phyloP scores from a whole-genome alignment of 2,329 filamentous ascomycete genomes.

The Hyphodiscus sp. region DNA sequence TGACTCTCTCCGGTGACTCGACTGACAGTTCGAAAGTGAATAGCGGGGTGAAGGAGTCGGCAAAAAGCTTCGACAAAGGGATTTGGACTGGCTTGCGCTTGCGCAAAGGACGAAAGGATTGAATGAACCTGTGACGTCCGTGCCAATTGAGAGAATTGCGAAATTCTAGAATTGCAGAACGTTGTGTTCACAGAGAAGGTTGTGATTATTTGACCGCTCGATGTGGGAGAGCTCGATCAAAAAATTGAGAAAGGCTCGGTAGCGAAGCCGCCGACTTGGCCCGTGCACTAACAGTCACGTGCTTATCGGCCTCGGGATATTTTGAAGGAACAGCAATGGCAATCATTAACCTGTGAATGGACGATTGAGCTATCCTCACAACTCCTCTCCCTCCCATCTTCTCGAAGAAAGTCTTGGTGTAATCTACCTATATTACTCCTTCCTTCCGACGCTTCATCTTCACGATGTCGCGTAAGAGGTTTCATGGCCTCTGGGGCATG shows the following conservation, averaged over 20 bases:
- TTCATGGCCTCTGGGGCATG: conserved; percentile 48
- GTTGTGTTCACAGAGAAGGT: not conserved
- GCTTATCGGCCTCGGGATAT: not conserved
- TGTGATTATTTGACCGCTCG: not conserved
- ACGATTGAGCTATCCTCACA: too few relatives aligned
- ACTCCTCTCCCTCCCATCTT: not conserved
- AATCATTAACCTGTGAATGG: too few relatives aligned
- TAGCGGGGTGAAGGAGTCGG: conserved; percentile 23
- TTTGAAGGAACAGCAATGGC: too few relatives aligned
- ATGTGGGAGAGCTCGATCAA: not conserved
- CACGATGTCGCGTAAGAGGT: conserved; percentile 47
- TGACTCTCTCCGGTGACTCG: conserved; percentile 9
- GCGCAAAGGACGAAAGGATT: not conserved
- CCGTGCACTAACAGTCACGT: not conserved
- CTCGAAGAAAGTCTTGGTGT: not conserved
- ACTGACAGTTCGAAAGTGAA: conserved; percentile 11
- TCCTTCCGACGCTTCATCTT: not conserved
- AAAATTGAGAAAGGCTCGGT: not conserved
- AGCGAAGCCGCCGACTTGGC: too few relatives aligned
- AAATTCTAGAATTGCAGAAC: not conserved
- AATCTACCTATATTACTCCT: not conserved
- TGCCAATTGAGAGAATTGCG: not conserved
- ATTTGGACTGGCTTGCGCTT: not conserved
- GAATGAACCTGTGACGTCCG: not conserved
- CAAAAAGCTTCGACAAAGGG: conserved; percentile 4